Base-by-base conservation (phyloP, 495 filamentous ascomycete species). In the Podospora comata region DNA sequence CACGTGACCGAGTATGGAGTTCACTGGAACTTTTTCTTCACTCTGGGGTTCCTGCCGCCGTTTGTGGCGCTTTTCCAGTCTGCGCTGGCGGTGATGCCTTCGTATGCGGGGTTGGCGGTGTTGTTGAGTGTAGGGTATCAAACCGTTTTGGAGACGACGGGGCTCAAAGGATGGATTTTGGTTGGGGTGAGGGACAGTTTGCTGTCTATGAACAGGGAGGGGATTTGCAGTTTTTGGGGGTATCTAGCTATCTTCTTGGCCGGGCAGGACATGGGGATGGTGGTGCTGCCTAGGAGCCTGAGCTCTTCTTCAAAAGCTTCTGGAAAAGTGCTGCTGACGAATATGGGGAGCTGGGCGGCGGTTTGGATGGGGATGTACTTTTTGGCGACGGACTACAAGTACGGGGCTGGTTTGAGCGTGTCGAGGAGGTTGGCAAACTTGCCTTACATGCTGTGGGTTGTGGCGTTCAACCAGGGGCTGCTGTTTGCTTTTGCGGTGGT, bases 21-120 rank as follows among this genome's bases (percentile, higher is more conserved):
- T 13, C 95, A 99, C 77, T 99, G 95, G 95, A 99, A 99, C 78
- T 99, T 99, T 78, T 99, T 99, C 82, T 98, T 99, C 79, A 99
- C 95, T 0, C 81, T 99, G 13, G 94, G 89, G 4, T 86, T 97
- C 28, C 79, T 99, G 39, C 92, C 94, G 2, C 93, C 93, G 3
- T 95, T 95, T 71, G 87, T 96, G 63, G 94, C 94, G n/a, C 75
- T 97, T 0, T 92, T 95, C 64, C 90, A 94, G 68, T 86, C 89
- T 0, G 75, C 85, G 9, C 80, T 89, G 44, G 74, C 77, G 59
- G 60, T 82, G 68, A 81, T 93, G 32, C 91, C 89, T 1, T 94
- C 90, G 1, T 94, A 91, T 68, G 89, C 91, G 32, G 78, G 85
- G 9, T 83, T 97, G 13, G 85, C 92, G 2, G 73, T 96, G 27